Conservation (phyloP, 2,329 filamentous ascomycete genomes). For the Xylariaceae sp. region DNA sequence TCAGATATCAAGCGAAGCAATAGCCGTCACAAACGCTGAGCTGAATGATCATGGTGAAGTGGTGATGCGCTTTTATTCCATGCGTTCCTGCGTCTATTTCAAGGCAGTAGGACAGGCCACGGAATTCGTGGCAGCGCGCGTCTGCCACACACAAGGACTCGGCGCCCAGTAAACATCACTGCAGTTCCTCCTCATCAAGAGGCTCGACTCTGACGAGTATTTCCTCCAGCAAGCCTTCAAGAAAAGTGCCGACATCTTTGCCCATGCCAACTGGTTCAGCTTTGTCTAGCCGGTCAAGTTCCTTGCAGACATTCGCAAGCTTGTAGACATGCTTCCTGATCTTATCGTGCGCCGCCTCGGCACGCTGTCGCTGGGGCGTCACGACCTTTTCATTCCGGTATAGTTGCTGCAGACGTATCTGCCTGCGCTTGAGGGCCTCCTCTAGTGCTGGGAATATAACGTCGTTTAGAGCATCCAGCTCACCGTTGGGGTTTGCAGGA, state of each 20-base stretch:
- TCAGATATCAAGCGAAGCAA: not conserved
- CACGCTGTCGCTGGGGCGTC: slow-evolving; percentile 63
- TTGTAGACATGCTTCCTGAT: slow-evolving; percentile 78
- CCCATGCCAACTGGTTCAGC: slow-evolving; percentile 90
- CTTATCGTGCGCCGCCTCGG: slow-evolving; percentile 72
- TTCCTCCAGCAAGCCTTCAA: slow-evolving; percentile 92
- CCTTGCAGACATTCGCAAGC: slow-evolving; percentile 75
- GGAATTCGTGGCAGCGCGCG: slow-evolving; percentile 1
- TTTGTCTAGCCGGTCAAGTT: slow-evolving; percentile 86
- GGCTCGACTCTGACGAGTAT: slow-evolving; percentile 89
- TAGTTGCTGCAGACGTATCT: slow-evolving; percentile 54
- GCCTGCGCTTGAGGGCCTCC: slow-evolving; percentile 79
- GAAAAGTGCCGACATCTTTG: slow-evolving; percentile 77
- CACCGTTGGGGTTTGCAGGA: slow-evolving; percentile 56
- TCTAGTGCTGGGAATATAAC: slow-evolving; percentile 92
- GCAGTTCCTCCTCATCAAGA: slow-evolving; percentile 63
- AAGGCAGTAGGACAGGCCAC: slow-evolving; percentile 1
- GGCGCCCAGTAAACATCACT: slow-evolving; percentile 3
- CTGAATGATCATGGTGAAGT: not conserved
- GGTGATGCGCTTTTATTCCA: not conserved
- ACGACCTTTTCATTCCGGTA: slow-evolving; percentile 45
- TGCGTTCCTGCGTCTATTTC: not conserved
- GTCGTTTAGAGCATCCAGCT: slow-evolving; percentile 81
- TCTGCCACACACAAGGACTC: not conserved
- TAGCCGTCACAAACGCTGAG: not conserved